phyloP scores from a whole-genome alignment of 1,139 yeast genomes.

The Hanseniaspora sp. region DNA sequence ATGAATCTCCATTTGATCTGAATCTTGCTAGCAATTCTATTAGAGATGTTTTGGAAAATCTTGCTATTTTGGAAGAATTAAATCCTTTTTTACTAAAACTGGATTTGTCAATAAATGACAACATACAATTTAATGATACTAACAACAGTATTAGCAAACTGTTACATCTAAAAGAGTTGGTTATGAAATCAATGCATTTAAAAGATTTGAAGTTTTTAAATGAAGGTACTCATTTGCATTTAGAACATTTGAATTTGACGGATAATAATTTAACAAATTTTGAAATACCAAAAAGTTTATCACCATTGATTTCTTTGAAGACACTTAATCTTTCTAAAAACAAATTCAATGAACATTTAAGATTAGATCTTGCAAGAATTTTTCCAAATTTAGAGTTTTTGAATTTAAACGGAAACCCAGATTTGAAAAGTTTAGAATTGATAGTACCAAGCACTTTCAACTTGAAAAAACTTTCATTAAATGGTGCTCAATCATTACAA shows the following conservation, averaged over 20 bases:
- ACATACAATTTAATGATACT: neutral
- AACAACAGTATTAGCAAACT: slow-evolving; percentile 3
- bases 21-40: neutral
- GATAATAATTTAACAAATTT: slow-evolving; percentile 2
- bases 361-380: slow-evolving; percentile 3
- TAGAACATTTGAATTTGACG: slow-evolving; percentile 18
- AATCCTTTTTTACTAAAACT: slow-evolving; percentile 10
- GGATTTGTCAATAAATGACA: slow-evolving; percentile 9
- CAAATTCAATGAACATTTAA: neutral
- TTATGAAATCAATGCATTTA: slow-evolving; percentile 21
- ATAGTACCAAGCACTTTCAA: neutral
- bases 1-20: slow-evolving; percentile 7
- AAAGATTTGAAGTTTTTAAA: slow-evolving; percentile 22
- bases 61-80: slow-evolving; percentile 3
- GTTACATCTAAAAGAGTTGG: slow-evolving; percentile 22
- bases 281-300: neutral
- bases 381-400: slow-evolving; percentile 11
- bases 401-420: slow-evolving; percentile 2
- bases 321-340: slow-evolving; percentile 6
- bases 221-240: slow-evolving; percentile 21
- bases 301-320: slow-evolving; percentile 12
- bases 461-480: slow-evolving; percentile 7
- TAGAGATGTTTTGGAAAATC: slow-evolving; percentile 8
- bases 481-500: slow-evolving; percentile 3
- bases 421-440: slow-evolving; percentile 2